Base-by-base conservation (phyloP, 768 basidiomycete species). In the Rhizopogon salebrosus region DNA sequence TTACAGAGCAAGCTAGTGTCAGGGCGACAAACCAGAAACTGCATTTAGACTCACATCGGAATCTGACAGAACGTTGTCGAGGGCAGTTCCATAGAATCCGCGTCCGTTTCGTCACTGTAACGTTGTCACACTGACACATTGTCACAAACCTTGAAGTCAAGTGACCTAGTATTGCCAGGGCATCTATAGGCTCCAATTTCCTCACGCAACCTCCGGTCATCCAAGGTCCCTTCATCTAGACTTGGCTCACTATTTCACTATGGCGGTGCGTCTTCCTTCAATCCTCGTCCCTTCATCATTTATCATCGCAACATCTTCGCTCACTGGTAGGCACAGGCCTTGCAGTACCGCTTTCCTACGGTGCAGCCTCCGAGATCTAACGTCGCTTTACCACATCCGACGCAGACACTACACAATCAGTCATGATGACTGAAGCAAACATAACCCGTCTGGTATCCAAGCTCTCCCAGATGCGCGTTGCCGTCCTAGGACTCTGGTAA, bases 401-500 rank as follows among this genome's bases (percentile, higher is more conserved):
- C 1, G 61, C 67, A 4, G 62, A 68, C 11, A 55, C 62, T 22
- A 55, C 62, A 11, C 70, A 80, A 3, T 80, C 86, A 1, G 65
- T 94, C 4, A 84, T 98, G 67, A 83, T 98, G 83, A 90, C 87
- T 2, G 94, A 97, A 66, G 86, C 87, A 6, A 98, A 98, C 63
- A 78, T 98, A 52, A 84, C 84, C 48, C 81, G 95, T 2, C 77
- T 99, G 0, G 97, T 98, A 1, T 83, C 85, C 2, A 97, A 95
- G 61, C 75, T 99, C n/a, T 86, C 91, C 0, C 82, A 87, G 64
- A 98, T 99, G 97, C 77, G 95, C 13, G 95, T 95, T 0, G 97
- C 97, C 0, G 97, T 95, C 1, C 75, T 99, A 55, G 98, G 98
- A 69, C 72, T 98, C 2, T 95, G 97, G 0, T 95, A 98, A 64